Base-by-base conservation (phyloP, 1,139 yeast genomes). In the Lodderomyces theae region DNA sequence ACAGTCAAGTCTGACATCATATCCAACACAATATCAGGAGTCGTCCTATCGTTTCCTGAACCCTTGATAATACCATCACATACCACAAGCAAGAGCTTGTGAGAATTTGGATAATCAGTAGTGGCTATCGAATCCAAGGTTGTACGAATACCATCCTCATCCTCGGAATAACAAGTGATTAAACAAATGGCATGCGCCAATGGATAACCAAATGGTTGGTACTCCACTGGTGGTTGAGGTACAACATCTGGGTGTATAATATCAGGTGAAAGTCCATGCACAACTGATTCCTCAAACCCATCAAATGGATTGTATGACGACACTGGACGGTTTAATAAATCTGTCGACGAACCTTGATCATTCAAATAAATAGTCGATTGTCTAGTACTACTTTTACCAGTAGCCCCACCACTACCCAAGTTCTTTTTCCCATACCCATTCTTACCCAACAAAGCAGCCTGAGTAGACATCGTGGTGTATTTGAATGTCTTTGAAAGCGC, bases 31-130 rank as follows among this genome's bases (percentile, higher is more conserved):
- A 89, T 83, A 23, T 92, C 97, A 0, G 97, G 96, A 1, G 98
- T 92, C 1, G 90, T 74, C 58, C 61, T 59, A 43, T 82, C 89
- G 61, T 89, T 89, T 37, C 97, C 97, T 15, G 95, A 81, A 52
- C 98, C 98, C 58, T 90, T 89, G 52, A 92, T 83, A 26, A 90
- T 55, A 55, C 98, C 98, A 66, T 92, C 98, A 70, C 97, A 90
- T 28, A 92, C 74, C 35, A 90, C 81, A 42, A 89, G 67, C 39
- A 92, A 70, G 49, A 92, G 66, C 61, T 90, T 92, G 63, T 92
- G 97, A 5, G 97, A 86, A 62, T 88, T 89, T 45, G 97, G 97
- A 60, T 85, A 92, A 51, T 87, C 95, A 2, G 97, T 88, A 1
- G 96, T 87, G 13, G 96, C 88, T 45, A 92, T 60, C 1, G 97